Conservation (phyloP, 495 filamentous ascomycete genomes). For the Aspergillus nanangensis region DNA sequence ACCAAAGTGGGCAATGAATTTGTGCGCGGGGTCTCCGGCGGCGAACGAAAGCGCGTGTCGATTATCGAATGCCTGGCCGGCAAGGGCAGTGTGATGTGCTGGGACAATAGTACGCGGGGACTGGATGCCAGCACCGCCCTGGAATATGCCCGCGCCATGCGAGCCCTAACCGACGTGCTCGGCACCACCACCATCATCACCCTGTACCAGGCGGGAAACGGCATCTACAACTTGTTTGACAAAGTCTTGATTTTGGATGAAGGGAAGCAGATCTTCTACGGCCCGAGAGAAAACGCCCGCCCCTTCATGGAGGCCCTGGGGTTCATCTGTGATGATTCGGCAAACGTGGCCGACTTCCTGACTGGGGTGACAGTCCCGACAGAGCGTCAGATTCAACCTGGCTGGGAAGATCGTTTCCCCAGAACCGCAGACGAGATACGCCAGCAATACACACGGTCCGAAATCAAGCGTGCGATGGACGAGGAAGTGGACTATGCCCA, state of each 20-base stretch:
- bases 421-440: background rate
- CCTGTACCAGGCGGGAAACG: constrained; percentile 60
- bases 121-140: constrained; percentile 58
- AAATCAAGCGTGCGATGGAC: background rate
- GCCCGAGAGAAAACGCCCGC: background rate
- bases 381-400: background rate
- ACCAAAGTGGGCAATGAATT: constrained; percentile 68
- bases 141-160: constrained; percentile 43
- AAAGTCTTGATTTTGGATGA: constrained; percentile 64
- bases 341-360: background rate
- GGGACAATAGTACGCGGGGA: constrained; percentile 59
- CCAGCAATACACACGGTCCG: background rate
- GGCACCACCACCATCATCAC: constrained; percentile 44
- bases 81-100: constrained; percentile 55
- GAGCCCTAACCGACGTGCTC: constrained; percentile 41
- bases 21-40: constrained; percentile 75
- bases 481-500: too few relatives aligned
- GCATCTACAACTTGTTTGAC: constrained; percentile 58
- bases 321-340: background rate
- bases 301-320: background rate
- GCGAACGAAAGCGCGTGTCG: constrained; percentile 70
- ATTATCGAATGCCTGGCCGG: constrained; percentile 63
- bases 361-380: background rate
- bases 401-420: background rate
- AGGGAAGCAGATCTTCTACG: constrained; percentile 32